Evolutionary conservation across 2,329 filamentous ascomycete species (phyloP).

Genomic region (Aspergillus aculeatinus): DNA sequence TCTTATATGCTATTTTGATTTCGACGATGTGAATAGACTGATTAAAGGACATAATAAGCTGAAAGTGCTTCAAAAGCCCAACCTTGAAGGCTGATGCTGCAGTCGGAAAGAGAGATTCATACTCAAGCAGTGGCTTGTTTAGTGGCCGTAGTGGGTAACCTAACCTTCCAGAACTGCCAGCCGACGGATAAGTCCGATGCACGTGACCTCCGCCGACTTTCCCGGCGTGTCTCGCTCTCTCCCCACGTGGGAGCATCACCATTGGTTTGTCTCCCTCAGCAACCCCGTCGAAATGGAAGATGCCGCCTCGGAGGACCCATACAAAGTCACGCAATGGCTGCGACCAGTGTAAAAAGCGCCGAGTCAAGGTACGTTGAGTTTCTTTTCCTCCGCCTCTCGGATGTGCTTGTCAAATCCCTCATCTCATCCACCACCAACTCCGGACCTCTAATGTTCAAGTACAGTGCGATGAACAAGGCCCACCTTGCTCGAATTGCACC

Average conservation of each 20-base stretch:
- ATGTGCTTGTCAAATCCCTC: not conserved
- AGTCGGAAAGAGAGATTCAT: too few relatives aligned
- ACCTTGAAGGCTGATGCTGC: too few relatives aligned
- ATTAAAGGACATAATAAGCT: too few relatives aligned
- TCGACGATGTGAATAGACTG: too few relatives aligned
- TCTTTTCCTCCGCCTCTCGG: not conserved
- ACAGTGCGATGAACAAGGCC: conserved; percentile 42
- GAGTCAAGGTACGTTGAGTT: conserved; percentile 39
- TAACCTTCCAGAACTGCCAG: too few relatives aligned
- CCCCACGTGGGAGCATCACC: not conserved
- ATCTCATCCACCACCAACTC: not conserved
- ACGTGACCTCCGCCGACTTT: too few relatives aligned
- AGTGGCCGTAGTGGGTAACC: too few relatives aligned
- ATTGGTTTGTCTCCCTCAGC: not conserved
- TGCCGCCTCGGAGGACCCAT: conserved; percentile 42
- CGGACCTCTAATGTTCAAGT: conserved; percentile 8
- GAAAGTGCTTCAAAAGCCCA: too few relatives aligned
- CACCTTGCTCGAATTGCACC: conserved; percentile 42
- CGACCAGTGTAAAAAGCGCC: conserved; percentile 41
- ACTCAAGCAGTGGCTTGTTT: too few relatives aligned
- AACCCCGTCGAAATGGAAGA: conserved; percentile 15
- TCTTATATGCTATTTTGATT: too few relatives aligned
- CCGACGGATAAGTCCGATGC: too few relatives aligned
- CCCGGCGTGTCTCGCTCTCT: too few relatives aligned
- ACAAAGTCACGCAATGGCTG: conserved; percentile 46